Evolutionary conservation across 805 yeast species (phyloP).

Genomic region (Scheffersomyces coipomensis): DNA sequence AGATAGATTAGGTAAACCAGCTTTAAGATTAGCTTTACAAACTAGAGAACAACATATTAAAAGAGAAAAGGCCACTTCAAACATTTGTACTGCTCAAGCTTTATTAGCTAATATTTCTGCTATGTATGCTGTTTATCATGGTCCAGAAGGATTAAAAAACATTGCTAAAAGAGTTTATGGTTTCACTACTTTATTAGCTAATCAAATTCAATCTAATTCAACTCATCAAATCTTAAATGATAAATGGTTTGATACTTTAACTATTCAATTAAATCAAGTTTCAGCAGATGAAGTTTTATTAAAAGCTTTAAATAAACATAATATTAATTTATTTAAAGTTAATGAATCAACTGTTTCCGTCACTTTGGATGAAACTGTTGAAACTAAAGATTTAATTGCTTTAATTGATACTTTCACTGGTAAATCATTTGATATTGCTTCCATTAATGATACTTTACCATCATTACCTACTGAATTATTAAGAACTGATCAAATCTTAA

Average conservation of each 20-base stretch:
- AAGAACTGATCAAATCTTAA: conserved; percentile 60
- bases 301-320: conserved; percentile 56
- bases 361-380: conserved; percentile 89
- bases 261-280: conserved; percentile 49
- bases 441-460: conserved; percentile 37
- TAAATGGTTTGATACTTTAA: conserved; percentile 85
- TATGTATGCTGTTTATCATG: conserved; percentile 95
- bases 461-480: conserved; percentile 45
- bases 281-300: conserved; percentile 56
- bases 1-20: conserved; percentile 88
- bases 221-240: conserved; percentile 53
- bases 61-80: conserved; percentile 96
- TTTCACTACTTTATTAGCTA: conserved; percentile 69
- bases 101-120: conserved; percentile 93
- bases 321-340: conserved; percentile 76
- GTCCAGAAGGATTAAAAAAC: conserved; percentile 77
- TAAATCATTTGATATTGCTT: conserved; percentile 9
- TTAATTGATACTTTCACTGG: conserved; percentile 64
- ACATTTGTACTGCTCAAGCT: conserved; percentile 98
- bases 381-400: conserved; percentile 55
- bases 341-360: conserved; percentile 60
- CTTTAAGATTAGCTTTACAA: conserved; percentile 89
- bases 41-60: conserved; percentile 98
- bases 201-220: conserved; percentile 36
- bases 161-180: conserved; percentile 80